A percentile compares a stretch with the other conserved stretches of the same genome.
Conservation (phyloP, 495 filamentous ascomycete species). For the Sordaria brevicollis region DNA sequence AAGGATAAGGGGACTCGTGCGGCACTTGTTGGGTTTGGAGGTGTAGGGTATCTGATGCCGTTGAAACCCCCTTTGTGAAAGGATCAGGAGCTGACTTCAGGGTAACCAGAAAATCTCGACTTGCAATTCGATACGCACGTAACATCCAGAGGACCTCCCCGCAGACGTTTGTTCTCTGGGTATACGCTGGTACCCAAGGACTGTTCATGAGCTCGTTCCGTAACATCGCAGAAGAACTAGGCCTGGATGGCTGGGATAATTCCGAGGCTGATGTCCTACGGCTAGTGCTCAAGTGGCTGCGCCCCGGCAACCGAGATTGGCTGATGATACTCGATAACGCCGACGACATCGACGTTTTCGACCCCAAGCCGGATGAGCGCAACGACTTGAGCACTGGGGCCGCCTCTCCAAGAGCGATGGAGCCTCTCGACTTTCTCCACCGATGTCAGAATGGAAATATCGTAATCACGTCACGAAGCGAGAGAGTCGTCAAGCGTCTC, state of each 20-base stretch:
- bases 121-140: conserved; percentile 42
- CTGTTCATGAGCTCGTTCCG: conserved; percentile 31
- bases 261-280: conserved; percentile 22
- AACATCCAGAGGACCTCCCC: conserved; percentile 21
- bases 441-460: conserved; percentile 22
- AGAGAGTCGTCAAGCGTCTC: conserved; percentile 12
- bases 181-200: conserved; percentile 25
- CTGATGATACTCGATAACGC: conserved; percentile 42
- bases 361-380: background rate
- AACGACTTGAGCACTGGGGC: background rate
- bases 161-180: conserved; percentile 34
- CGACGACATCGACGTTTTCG: conserved; percentile 32
- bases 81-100: background rate
- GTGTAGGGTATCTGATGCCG: conserved; percentile 31
- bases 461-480: conserved; percentile 31
- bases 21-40: conserved; percentile 36
- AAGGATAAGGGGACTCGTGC: conserved; percentile 4
- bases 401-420: background rate
- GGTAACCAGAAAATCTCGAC: conserved; percentile 37
- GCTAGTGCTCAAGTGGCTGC: conserved; percentile 29
- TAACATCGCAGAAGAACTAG: conserved; percentile 25
- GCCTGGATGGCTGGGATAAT: conserved; percentile 20
- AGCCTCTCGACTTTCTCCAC: conserved; percentile 21
- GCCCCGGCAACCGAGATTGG: conserved; percentile 27
- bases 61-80: background rate